Base-by-base conservation (phyloP, 169 alveolate genomes). In the Cryptosporidium bovis region DNA sequence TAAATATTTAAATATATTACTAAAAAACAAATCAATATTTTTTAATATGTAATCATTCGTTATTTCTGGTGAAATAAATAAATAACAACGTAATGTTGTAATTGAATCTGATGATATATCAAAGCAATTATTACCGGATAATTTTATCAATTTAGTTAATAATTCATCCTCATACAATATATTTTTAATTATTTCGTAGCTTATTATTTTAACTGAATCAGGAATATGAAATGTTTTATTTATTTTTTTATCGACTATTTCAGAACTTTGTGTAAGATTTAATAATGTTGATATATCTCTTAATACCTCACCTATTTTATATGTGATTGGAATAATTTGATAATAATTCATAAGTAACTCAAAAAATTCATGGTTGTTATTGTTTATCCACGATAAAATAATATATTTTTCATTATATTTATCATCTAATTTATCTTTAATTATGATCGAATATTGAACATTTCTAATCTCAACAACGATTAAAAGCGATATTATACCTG, bases 71-170 rank as follows among this genome's bases (percentile, higher is more conserved):
- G 87, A 77, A 58, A 77, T 66, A 77, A 77, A 77, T 62, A 77
- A 62, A 48, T 77, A 77, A 15, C 87, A 77, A 18, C 71, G 40
- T 34, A 77, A 60, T 31, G 87, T 77, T 18, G 87, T 34, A 24
- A 77, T 62, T 16, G 87, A 60, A 46, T 77, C 87, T 31, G 87
- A 77, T 8, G 87, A 56, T 27, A 77, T 62, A 13, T 77, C 87
- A 77, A 77, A 77, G 31, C 71, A 77, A 18, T 77, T 62, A 62
- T 62, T 77, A n/a, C 87, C 87, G 6, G 87, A 77, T 40, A 77
- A 31, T 27, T 40, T 46, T 3, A 77, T 77, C 34, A 77, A 27
- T 29, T 62, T 60, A n/a, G 2, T 44, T n/a, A 77, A 48, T 51
- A 77, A 46, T 48, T 77, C 65, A 13, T 77, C 48, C 24, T 62